Evolutionary conservation across 2,329 filamentous ascomycete species (phyloP).

Genomic region (Escovopsis weberi): DNA sequence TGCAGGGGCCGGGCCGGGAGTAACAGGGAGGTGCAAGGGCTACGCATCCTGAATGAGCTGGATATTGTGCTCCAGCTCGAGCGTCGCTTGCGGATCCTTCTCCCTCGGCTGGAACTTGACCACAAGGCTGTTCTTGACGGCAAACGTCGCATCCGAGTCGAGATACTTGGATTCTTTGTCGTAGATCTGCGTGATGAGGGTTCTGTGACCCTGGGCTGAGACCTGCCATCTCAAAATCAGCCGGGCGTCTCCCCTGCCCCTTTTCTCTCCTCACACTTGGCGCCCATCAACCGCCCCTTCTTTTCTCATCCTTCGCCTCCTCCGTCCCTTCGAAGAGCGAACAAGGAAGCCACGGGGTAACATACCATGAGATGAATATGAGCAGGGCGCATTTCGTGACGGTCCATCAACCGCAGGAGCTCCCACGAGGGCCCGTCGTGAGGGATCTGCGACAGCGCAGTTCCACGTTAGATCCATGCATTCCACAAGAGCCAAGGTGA

Average conservation of each 20-base stretch:
- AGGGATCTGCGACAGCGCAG: slow-evolving; percentile 15
- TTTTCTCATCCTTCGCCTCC: background rate
- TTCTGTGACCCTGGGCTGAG: slow-evolving; percentile 43
- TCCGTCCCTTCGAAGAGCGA: background rate
- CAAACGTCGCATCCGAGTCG: slow-evolving; percentile 35
- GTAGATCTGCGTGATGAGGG: slow-evolving; percentile 62
- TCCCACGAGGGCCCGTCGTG: slow-evolving; percentile 38
- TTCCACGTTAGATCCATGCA: too few relatives aligned
- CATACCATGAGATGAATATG: slow-evolving; percentile 45
- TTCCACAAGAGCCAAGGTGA: background rate
- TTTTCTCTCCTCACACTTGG: too few relatives aligned
- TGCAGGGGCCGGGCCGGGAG: background rate
- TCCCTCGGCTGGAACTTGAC: slow-evolving; percentile 25
- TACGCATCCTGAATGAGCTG: slow-evolving; percentile 20
- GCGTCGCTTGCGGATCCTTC: slow-evolving; percentile 31
- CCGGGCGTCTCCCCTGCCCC: too few relatives aligned
- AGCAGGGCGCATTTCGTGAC: slow-evolving; percentile 41
- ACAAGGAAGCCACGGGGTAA: background rate
- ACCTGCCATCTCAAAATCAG: slow-evolving; percentile 12
- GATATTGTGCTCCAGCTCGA: slow-evolving; percentile 50
- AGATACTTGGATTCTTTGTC: slow-evolving; percentile 51
- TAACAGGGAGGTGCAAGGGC: background rate
- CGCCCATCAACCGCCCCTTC: too few relatives aligned
- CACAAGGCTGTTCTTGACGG: slow-evolving; percentile 36
- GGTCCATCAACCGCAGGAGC: slow-evolving; percentile 37